Evolutionary conservation across 371 early-diverging fungal genomes (phyloP).

Genomic region (Rhizopus delemar): DNA sequence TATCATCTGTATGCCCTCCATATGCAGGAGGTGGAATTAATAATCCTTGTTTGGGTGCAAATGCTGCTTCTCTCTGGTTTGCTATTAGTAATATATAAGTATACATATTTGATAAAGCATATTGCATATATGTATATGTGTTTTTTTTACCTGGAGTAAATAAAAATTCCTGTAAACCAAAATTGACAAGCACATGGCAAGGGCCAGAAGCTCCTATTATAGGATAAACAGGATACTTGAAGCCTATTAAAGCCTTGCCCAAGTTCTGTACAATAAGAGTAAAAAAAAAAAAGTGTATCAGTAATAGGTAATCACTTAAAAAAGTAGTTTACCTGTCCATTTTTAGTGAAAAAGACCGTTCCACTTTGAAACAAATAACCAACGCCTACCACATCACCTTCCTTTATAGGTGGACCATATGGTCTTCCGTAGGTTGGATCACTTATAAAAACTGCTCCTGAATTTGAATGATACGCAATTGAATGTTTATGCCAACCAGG

Average conservation of each 20-base stretch:
- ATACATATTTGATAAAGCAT: not conserved
- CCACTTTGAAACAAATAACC: constrained; percentile 67
- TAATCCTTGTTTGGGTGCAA: constrained; percentile 63
- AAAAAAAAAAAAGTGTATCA: not conserved
- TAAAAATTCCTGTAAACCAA: constrained; percentile 50
- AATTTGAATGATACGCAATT: constrained; percentile 65
- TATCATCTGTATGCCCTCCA: constrained; percentile 49
- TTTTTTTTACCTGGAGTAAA: constrained; percentile 18
- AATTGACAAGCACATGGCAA: constrained; percentile 54
- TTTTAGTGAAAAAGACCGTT: constrained; percentile 72
- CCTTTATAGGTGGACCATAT: constrained; percentile 60
- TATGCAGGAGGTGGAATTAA: constrained; percentile 61
- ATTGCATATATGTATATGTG: not conserved
- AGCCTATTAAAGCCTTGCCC: constrained; percentile 55
- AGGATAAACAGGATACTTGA: constrained; percentile 52
- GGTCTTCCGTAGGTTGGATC: constrained; percentile 60
- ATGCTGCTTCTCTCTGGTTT: constrained; percentile 71
- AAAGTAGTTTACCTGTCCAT: constrained; percentile 51
- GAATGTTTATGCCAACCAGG: constrained; percentile 69
- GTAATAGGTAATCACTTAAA: not conserved
- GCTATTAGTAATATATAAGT: constrained; percentile 38
- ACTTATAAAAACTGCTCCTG: constrained; percentile 57
- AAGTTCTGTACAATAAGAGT: constrained; percentile 26
- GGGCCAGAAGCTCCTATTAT: constrained; percentile 58
- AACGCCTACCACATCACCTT: constrained; percentile 74